phyloP scores from a whole-genome alignment of 495 filamentous ascomycete genomes.

The Letharia lupina region DNA sequence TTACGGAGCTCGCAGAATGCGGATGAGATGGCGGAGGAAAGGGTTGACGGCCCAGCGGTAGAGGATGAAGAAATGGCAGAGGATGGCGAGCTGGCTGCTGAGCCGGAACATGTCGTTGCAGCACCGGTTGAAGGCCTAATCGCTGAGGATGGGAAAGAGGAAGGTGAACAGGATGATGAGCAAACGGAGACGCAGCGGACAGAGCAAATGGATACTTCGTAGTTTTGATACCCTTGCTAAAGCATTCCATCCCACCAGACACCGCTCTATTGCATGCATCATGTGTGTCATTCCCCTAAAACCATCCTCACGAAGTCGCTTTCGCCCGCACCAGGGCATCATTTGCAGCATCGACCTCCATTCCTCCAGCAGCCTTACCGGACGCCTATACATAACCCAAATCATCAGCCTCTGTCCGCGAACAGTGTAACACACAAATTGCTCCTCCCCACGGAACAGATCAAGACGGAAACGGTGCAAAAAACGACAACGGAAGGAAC shows the following conservation, averaged over 20 bases:
- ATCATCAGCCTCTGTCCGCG: neutral
- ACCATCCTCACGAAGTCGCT: neutral
- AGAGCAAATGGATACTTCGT: constrained; percentile 27
- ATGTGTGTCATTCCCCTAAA: neutral
- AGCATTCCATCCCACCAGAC: neutral
- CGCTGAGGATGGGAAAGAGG: constrained; percentile 36
- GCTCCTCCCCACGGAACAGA: neutral
- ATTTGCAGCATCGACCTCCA: constrained; percentile 46
- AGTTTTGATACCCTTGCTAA: neutral
- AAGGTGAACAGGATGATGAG: constrained; percentile 45
- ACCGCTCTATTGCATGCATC: neutral
- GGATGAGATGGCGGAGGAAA: constrained; percentile 27
- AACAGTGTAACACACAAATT: neutral
- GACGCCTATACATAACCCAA: neutral
- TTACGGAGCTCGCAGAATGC: constrained; percentile 35
- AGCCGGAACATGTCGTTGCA: constrained; percentile 23
- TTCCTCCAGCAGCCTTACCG: constrained; percentile 35
- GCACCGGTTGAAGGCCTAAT: constrained; percentile 36
- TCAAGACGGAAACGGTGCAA: neutral
- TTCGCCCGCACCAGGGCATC: constrained; percentile 56
- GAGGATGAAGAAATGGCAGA: constrained; percentile 51
- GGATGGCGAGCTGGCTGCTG: constrained; percentile 55
- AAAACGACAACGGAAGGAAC: constrained; percentile 31
- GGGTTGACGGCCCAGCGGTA: constrained; percentile 26
- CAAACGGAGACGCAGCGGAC: constrained; percentile 37